phyloP scores from a whole-genome alignment of 2,329 filamentous ascomycete species.

The Ascochyta koolunga region DNA sequence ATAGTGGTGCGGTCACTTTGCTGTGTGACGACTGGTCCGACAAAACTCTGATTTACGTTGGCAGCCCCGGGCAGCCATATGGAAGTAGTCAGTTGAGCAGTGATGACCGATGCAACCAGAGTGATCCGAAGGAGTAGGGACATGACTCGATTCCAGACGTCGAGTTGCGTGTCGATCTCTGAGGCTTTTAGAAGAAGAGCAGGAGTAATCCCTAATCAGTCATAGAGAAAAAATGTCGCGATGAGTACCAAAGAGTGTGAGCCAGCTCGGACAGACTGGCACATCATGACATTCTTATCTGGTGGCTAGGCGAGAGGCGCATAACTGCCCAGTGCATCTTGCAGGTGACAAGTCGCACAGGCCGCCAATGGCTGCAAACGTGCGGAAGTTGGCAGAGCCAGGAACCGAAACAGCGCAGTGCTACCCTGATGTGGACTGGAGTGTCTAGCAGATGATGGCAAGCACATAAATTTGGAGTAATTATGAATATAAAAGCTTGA shows the following conservation, averaged over 20 bases:
- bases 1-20: slow-evolving; percentile 30
- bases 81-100: slow-evolving; percentile 38
- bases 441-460: too few relatives aligned
- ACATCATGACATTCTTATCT: slow-evolving; percentile 4
- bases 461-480: background rate
- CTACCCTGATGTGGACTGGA: background rate
- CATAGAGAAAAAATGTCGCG: background rate
- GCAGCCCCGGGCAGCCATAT: slow-evolving; percentile 32
- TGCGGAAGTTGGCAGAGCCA: background rate
- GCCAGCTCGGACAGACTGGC: background rate
- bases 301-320: background rate
- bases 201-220: too few relatives aligned
- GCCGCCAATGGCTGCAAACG: slow-evolving; percentile 4
- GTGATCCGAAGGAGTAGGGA: slow-evolving; percentile 28
- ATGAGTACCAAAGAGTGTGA: too few relatives aligned
- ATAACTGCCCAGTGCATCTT: slow-evolving; percentile 22
- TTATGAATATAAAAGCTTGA: background rate
- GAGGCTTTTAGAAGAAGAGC: too few relatives aligned
- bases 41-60: slow-evolving; percentile 18
- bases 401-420: slow-evolving; percentile 5
- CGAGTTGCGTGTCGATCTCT: background rate
- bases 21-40: slow-evolving; percentile 31
- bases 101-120: slow-evolving; percentile 27
- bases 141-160: slow-evolving; percentile 18
- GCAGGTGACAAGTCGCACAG: slow-evolving; percentile 20